A percentile compares a stretch with the other conserved stretches of the same genome.
These are phyloP conservation scores for Pilatotrama ljubarskyi DNA, from an alignment of 768 basidiomycete species.

Conservation along the genomic window DNA sequence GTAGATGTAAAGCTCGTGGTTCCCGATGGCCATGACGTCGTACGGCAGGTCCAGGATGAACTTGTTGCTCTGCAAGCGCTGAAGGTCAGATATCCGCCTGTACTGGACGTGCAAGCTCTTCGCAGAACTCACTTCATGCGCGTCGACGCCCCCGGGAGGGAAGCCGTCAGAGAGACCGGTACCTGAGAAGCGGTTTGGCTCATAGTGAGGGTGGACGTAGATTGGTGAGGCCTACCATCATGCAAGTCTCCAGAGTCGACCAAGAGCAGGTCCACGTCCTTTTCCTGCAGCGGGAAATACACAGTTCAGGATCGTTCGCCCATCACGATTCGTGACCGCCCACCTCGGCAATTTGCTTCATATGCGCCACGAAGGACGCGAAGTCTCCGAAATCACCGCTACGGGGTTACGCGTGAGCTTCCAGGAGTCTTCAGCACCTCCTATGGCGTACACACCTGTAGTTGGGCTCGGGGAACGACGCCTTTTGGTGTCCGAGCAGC, in stretches of 20 bases:
- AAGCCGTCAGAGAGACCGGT: slow-evolving; percentile 80
- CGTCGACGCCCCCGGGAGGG: slow-evolving; percentile 69
- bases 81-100: background rate
- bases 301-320: too few relatives aligned
- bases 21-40: slow-evolving; percentile 83
- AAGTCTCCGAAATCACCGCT: slow-evolving; percentile 79
- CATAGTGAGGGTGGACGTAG: too few relatives aligned
- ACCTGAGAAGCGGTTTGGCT: slow-evolving; percentile 37
- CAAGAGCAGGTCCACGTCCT: slow-evolving; percentile 80
- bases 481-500: slow-evolving; percentile 83
- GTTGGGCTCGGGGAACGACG: slow-evolving; percentile 71
- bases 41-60: slow-evolving; percentile 75
- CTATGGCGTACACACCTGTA: slow-evolving; percentile 52
- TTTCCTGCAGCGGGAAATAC: slow-evolving; percentile 39
- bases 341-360: slow-evolving; percentile 73
- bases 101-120: background rate
- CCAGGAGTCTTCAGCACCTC: background rate
- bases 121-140: slow-evolving; percentile 55
- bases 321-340: slow-evolving; percentile 6
- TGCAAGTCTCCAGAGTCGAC: slow-evolving; percentile 83
- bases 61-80: slow-evolving; percentile 57
- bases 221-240: slow-evolving; percentile 46
- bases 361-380: slow-evolving; percentile 79
- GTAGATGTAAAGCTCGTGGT: slow-evolving; percentile 85
- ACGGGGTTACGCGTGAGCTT: background rate